These are phyloP conservation scores for Xylaria sp. DNA, from an alignment of 2,329 filamentous ascomycete genomes.

Conservation along the genomic window DNA sequence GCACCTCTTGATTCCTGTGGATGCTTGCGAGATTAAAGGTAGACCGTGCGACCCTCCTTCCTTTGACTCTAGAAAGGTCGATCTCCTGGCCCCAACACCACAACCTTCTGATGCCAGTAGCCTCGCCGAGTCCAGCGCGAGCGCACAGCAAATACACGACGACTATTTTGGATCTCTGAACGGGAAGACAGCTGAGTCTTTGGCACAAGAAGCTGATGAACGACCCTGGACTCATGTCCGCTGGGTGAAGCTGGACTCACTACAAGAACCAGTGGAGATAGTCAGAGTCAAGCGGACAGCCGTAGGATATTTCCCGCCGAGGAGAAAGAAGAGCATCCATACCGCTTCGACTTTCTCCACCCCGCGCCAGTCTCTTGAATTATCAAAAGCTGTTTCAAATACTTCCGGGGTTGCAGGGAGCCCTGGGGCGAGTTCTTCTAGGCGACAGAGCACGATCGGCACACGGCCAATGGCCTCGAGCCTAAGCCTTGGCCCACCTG, in stretches of 20 bases:
- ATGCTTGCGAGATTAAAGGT: slow-evolving; percentile 87
- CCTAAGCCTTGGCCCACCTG: slow-evolving; percentile 45
- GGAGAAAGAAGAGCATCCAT: slow-evolving; percentile 83
- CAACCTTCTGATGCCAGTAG: slow-evolving; percentile 48
- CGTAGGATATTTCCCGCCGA: slow-evolving; percentile 91
- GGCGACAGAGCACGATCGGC: slow-evolving; percentile 48
- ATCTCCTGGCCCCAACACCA: slow-evolving; percentile 65
- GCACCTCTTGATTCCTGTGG: slow-evolving; percentile 85
- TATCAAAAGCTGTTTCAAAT: slow-evolving; percentile 57
- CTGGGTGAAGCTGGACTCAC: slow-evolving; percentile 84
- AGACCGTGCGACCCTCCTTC: slow-evolving; percentile 69
- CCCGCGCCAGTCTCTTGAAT: slow-evolving; percentile 73
- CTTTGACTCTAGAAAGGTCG: slow-evolving; percentile 56
- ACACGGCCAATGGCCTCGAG: slow-evolving; percentile 44
- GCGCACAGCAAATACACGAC: slow-evolving; percentile 50
- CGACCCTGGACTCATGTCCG: slow-evolving; percentile 85
- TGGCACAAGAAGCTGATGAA: slow-evolving; percentile 63
- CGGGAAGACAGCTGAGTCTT: slow-evolving; percentile 47
- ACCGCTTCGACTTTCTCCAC: slow-evolving; percentile 74
- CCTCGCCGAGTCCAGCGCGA: slow-evolving; percentile 36
- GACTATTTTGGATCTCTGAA: slow-evolving; percentile 58
- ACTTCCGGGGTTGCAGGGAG: slow-evolving; percentile 47
- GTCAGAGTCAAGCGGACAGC: slow-evolving; percentile 82
- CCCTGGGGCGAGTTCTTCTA: slow-evolving; percentile 46
- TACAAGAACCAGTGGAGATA: slow-evolving; percentile 79